These are phyloP conservation scores for Priceomyces medius DNA, from an alignment of 805 yeast species.

Conservation along the genomic window DNA sequence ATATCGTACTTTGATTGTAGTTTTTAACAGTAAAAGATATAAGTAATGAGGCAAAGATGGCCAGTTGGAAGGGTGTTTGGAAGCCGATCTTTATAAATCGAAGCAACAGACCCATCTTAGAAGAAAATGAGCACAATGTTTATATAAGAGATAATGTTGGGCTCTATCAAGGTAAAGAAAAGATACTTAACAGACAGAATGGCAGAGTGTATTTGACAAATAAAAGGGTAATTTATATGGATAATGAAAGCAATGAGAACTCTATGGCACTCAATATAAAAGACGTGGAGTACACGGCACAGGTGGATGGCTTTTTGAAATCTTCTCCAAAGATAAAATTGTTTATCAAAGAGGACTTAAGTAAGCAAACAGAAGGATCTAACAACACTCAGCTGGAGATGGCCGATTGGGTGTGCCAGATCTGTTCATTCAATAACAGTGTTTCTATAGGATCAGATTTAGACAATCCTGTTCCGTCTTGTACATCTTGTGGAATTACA, in stretches of 20 bases:
- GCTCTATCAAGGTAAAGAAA: conserved; percentile 72
- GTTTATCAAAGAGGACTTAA: conserved; percentile 14
- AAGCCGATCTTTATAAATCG: conserved; percentile 35
- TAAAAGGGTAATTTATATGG: conserved; percentile 70
- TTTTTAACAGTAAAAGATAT: not conserved
- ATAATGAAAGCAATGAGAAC: conserved; percentile 37
- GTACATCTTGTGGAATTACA: conserved; percentile 41
- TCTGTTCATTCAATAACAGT: conserved; percentile 71
- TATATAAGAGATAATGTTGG: conserved; percentile 52
- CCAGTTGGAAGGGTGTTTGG: conserved; percentile 28
- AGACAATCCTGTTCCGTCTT: conserved; percentile 25
- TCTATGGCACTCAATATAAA: conserved; percentile 50
- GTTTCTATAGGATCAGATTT: conserved; percentile 17
- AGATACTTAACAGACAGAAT: conserved; percentile 59
- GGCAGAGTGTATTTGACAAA: conserved; percentile 82
- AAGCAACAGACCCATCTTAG: conserved; percentile 38
- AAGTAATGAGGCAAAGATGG: conserved; percentile 6
- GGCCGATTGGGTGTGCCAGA: conserved; percentile 81
- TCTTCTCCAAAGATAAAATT: conserved; percentile 74
- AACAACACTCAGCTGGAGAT: not conserved
- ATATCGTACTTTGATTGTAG: not conserved
- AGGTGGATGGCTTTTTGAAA: conserved; percentile 58
- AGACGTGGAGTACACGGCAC: conserved; percentile 40
- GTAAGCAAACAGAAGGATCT: not conserved
- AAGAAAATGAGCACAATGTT: conserved; percentile 30